Evolutionary conservation across 169 alveolate species (phyloP).

Genomic region (Plasmodium malariae): DNA sequence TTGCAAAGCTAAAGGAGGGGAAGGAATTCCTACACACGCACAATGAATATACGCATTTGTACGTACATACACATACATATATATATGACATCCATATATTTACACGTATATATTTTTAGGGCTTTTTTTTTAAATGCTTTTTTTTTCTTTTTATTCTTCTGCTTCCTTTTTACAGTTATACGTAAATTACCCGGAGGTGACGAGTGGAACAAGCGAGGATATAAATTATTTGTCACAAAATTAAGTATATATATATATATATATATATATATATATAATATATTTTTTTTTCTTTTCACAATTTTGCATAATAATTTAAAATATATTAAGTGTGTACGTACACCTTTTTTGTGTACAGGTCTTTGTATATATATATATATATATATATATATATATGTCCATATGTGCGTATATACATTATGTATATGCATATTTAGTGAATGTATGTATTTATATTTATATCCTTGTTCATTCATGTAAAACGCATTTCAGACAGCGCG

Average conservation of each 20-base stretch:
- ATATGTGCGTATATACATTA: background rate
- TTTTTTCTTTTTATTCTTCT: too few relatives aligned
- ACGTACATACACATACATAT: background rate
- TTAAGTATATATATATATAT: slow-evolving; percentile 22
- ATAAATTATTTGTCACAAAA: slow-evolving; percentile 58
- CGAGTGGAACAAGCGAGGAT: slow-evolving; percentile 70
- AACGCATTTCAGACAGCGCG: slow-evolving; percentile 60
- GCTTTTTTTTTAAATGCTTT: too few relatives aligned
- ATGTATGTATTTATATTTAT: background rate
- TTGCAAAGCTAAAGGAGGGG: too few relatives aligned
- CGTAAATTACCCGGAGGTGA: slow-evolving; percentile 59
- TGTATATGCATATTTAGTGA: too few relatives aligned
- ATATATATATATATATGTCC: background rate
- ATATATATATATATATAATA: too few relatives aligned
- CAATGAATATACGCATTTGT: background rate
- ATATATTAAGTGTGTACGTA: too few relatives aligned
- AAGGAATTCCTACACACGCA: too few relatives aligned
- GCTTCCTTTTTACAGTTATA: slow-evolving; percentile 10
- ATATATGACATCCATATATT: too few relatives aligned
- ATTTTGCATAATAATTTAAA: background rate
- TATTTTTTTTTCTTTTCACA: background rate
- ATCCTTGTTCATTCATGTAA: too few relatives aligned
- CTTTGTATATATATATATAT: background rate
- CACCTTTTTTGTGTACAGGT: background rate
- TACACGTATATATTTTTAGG: too few relatives aligned